These are phyloP conservation scores for Boeremia lycopersici DNA, from an alignment of 2,329 filamentous ascomycete genomes.

Conservation along the genomic window DNA sequence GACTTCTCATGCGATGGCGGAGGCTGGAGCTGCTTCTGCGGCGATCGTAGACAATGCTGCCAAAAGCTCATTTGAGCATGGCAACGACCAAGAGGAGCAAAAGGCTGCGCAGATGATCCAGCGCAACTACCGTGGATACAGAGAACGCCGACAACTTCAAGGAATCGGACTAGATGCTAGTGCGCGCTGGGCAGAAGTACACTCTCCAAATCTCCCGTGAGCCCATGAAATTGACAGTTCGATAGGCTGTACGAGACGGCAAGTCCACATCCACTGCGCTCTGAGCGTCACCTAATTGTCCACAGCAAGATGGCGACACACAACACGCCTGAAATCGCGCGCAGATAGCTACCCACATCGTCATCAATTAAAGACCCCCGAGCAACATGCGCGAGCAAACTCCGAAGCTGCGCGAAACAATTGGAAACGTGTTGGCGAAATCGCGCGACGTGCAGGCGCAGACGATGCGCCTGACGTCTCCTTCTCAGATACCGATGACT, in stretches of 20 bases:
- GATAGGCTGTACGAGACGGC: constrained; percentile 58
- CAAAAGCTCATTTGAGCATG: background rate
- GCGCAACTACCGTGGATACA: constrained; percentile 78
- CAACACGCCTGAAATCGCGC: constrained; percentile 54
- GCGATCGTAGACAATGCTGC: background rate
- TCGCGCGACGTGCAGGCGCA: constrained; percentile 73
- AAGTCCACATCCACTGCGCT: constrained; percentile 25
- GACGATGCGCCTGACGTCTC: constrained; percentile 63
- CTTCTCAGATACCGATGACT: constrained; percentile 52
- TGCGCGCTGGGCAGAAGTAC: constrained; percentile 72
- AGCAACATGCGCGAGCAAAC: constrained; percentile 34
- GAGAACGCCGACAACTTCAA: constrained; percentile 70
- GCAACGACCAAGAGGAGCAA: constrained; percentile 27
- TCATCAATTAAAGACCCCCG: constrained; percentile 27
- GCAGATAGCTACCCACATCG: constrained; percentile 37
- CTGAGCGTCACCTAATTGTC: constrained; percentile 34
- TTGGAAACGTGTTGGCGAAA: constrained; percentile 75
- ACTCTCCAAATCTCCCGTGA: background rate
- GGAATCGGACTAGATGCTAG: constrained; percentile 73
- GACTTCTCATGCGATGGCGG: constrained; percentile 3
- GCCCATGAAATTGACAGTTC: constrained; percentile 1
- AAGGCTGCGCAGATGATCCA: constrained; percentile 46
- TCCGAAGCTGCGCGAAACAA: constrained; percentile 64
- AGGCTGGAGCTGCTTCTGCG: background rate
- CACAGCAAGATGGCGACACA: constrained; percentile 59